A percentile compares a stretch with the other conserved stretches of the same genome.
Conservation (phyloP, 352 stramenopile genomes). For the Phytopythium aichiense region DNA sequence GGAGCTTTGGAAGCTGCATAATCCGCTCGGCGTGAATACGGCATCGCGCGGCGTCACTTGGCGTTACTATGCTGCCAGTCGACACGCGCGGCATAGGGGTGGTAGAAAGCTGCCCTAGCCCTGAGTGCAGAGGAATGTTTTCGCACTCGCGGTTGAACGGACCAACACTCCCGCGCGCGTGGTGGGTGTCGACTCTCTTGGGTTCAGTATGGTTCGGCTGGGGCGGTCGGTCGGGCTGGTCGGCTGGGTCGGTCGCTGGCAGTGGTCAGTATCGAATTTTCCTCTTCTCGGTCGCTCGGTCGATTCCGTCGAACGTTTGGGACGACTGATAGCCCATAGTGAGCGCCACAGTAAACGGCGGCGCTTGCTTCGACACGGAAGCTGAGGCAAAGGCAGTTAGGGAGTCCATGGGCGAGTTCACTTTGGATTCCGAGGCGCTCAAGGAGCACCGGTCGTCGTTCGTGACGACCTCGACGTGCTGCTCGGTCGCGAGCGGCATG, state of each 20-base stretch:
- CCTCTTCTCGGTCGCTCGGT: neutral
- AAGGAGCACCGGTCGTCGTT: constrained; percentile 47
- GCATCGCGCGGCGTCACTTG: neutral
- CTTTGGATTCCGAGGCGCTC: constrained; percentile 6
- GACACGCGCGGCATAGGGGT: neutral
- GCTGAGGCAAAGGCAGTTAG: neutral
- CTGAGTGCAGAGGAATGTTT: neutral
- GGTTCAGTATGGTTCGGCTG: no score
- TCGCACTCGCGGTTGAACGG: constrained; percentile 2
- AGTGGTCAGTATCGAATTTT: constrained; percentile 10
- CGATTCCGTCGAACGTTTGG: neutral
- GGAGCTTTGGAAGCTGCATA: neutral
- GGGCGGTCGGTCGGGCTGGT: neutral
- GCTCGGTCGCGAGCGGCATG: constrained; percentile 28
- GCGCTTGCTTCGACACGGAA: neutral
- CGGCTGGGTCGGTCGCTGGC: neutral
- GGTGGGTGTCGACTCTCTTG: neutral
- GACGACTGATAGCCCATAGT: neutral
- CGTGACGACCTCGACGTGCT: constrained; percentile 46
- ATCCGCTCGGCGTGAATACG: neutral
- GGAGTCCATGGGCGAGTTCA: neutral
- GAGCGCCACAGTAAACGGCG: no score
- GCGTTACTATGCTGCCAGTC: neutral
- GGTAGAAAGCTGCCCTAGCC: neutral
- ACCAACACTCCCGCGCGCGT: constrained; percentile 5